These are phyloP conservation scores for Astrephomene gubernaculifera DNA, from an alignment of 139 green algal species.

Conservation along the genomic window DNA sequence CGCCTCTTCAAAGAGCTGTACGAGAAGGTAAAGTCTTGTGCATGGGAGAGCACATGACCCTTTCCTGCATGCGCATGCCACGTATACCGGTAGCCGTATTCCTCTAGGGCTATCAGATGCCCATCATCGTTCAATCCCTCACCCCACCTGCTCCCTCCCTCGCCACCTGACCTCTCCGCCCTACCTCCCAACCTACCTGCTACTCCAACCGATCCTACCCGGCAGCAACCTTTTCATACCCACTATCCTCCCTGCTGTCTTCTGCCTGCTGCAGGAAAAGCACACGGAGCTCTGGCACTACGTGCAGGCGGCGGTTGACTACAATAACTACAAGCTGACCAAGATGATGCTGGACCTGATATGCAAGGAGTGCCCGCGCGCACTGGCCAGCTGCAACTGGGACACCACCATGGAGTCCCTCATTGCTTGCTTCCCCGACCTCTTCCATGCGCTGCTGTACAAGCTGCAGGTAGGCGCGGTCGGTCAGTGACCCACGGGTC, in stretches of 20 bases:
- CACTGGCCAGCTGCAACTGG: not conserved
- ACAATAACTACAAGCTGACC: conserved; percentile 25
- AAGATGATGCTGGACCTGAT: conserved; percentile 35
- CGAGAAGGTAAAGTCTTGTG: too few relatives aligned
- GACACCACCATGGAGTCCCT: conserved; percentile 18
- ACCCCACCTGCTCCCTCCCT: too few relatives aligned
- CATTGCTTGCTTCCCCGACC: not conserved
- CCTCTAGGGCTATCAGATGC: too few relatives aligned
- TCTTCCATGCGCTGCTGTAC: conserved; percentile 29
- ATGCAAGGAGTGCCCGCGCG: conserved; percentile 14
- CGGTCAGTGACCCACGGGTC: too few relatives aligned
- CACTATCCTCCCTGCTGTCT: not conserved
- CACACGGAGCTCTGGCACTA: not conserved
- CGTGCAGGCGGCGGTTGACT: not conserved
- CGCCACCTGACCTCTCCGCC: not conserved
- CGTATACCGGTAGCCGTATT: too few relatives aligned
- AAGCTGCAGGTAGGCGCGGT: conserved; percentile 32
- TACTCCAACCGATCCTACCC: too few relatives aligned
- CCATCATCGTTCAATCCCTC: too few relatives aligned
- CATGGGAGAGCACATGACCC: too few relatives aligned
- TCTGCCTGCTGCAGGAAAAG: too few relatives aligned
- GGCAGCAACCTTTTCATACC: not conserved
- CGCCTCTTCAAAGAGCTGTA: too few relatives aligned
- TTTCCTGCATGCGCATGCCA: too few relatives aligned
- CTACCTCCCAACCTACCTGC: not conserved